Percentiles rank a stretch among this genome's conserved stretches.
Evolutionary conservation across 768 basidiomycete species (phyloP).

Genomic region (Lactarius trivialis): DNA sequence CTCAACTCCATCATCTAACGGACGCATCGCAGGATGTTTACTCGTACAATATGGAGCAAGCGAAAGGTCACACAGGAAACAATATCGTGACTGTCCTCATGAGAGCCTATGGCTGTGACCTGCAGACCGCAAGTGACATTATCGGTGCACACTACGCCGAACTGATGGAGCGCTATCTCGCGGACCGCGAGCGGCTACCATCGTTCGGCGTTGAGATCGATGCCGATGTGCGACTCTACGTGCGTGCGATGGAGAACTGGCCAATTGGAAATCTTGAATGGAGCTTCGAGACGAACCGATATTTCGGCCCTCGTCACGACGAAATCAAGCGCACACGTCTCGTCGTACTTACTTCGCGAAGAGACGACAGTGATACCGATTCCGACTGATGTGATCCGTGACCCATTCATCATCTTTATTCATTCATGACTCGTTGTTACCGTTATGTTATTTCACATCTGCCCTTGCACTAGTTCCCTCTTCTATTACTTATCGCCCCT

Average conservation of each 20-base stretch:
- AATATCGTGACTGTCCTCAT: constrained; percentile 48
- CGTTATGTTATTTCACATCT: not conserved
- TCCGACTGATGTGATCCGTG: constrained; percentile 7
- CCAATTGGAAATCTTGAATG: too few relatives aligned
- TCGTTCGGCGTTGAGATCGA: constrained; percentile 39
- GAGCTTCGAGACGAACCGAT: constrained; percentile 44
- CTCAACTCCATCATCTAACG: not conserved
- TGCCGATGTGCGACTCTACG: constrained; percentile 35
- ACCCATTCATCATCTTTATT: not conserved
- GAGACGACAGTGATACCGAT: too few relatives aligned
- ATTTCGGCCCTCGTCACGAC: constrained; percentile 33
- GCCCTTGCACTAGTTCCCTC: not conserved
- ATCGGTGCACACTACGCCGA: too few relatives aligned
- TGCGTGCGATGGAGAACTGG: constrained; percentile 46
- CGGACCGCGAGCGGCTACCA: constrained; percentile 34
- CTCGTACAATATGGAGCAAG: too few relatives aligned
- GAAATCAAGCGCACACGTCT: constrained; percentile 28
- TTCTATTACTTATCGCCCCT: not conserved
- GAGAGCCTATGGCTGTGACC: constrained; percentile 36
- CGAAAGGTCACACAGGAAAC: constrained; percentile 51
- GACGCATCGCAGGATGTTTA: constrained; percentile 42
- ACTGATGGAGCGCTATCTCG: constrained; percentile 35
- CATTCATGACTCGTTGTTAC: not conserved
- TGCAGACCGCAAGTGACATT: too few relatives aligned
- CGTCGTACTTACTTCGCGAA: constrained; percentile 27